Evolutionary conservation across 257 asterid genomes (phyloP), one percentile per base, ranked within the genome.

Genomic region (Avicennia marina): DNA sequence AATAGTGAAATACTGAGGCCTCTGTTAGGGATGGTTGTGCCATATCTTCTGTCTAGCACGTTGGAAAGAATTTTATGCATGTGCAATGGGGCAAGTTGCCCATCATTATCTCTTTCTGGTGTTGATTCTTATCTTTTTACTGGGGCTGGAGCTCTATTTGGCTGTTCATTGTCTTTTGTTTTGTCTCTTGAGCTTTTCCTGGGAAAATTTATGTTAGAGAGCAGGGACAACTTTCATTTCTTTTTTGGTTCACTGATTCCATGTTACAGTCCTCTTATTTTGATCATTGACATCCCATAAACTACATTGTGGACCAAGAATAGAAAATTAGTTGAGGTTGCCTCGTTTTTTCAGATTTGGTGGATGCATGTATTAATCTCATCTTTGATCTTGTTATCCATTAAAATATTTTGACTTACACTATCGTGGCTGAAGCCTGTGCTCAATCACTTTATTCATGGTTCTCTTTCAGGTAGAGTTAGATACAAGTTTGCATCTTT

Each of bases 401-500:
- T 7, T 1, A 10, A 15, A 18, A 56, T 18, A 27, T 56, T 24
- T 64, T 15, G 66, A 29, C 17, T 41, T 65, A 24, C 15, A 13
- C 8, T 36, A 32, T 18, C 21, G 58, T 26, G 44, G 51, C 47
- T 52, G 42, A 17, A 60, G 26, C 44, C 42, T 45, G 27, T 32
- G 48, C 43, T 62, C 16, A 10, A 27, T 25, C 46, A 50, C 16
- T 44, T 55, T 52, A 33, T 57, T 31, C 29, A 25, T 63, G 38
- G 72, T 57, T 65, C 56, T 70, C 31, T 78, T 73, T 69, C 85
- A 91, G 98, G 98, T 66, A 79, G 93, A 71, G 87, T 91, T 64
- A 83, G 95, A 69, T 91, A 91, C 78, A 88, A 85, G 73, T 91
- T 91, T 70, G 95, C 98, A 33, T 91, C 98, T 64, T 91, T 91